Conservation (phyloP, 495 filamentous ascomycete species). For the Saxophila tyrrhenica region DNA sequence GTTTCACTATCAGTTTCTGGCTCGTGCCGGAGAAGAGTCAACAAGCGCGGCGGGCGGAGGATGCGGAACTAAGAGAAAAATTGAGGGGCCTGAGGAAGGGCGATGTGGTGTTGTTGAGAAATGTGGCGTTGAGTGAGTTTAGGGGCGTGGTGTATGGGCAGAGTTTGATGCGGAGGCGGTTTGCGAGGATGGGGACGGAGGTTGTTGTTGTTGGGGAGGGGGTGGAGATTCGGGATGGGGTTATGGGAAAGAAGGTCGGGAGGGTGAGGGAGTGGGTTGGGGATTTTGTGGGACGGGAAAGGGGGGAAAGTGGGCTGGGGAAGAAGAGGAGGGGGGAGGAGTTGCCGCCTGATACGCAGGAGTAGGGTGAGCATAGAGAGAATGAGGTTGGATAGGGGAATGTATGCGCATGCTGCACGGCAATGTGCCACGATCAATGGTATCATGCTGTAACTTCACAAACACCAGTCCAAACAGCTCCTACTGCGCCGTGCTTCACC, state of each 20-base stretch:
- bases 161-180: slow-evolving; percentile 36
- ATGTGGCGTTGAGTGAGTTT: slow-evolving; percentile 66
- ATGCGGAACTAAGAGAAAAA: slow-evolving; percentile 30
- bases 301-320: not conserved
- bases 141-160: slow-evolving; percentile 63
- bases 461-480: not conserved
- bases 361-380: not conserved
- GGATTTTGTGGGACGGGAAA: slow-evolving; percentile 51
- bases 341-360: slow-evolving; percentile 11
- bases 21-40: slow-evolving; percentile 32
- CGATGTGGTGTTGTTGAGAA: slow-evolving; percentile 65
- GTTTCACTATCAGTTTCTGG: slow-evolving; percentile 81
- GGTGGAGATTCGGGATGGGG: slow-evolving; percentile 37
- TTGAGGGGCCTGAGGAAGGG: slow-evolving; percentile 46
- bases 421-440: not conserved
- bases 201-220: slow-evolving; percentile 48
- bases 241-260: slow-evolving; percentile 43
- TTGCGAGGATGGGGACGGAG: slow-evolving; percentile 58
- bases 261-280: slow-evolving; percentile 65
- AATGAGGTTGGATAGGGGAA: not conserved
- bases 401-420: not conserved
- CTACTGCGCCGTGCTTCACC: no score
- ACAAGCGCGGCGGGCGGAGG: slow-evolving; percentile 21
- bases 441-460: not conserved
- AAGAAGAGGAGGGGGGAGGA: not conserved